These are phyloP conservation scores for Macrophomina tecta DNA, from an alignment of 2,329 filamentous ascomycete genomes.

Conservation along the genomic window DNA sequence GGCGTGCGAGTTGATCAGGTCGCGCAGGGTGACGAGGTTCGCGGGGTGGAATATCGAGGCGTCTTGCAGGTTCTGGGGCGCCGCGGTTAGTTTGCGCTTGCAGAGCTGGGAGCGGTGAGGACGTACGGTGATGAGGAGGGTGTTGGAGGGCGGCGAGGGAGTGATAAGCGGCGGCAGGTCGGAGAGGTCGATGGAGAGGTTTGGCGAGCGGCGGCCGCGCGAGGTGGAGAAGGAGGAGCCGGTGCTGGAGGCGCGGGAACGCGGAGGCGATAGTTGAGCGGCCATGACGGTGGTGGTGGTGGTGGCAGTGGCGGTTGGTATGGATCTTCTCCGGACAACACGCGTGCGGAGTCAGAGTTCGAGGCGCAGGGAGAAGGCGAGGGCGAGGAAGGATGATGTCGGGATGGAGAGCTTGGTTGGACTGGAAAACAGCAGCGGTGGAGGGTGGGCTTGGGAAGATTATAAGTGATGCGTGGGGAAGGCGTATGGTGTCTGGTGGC, in stretches of 20 bases:
- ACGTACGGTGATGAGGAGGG: constrained; percentile 74
- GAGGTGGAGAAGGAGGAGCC: constrained; percentile 37
- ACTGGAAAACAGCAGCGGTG: not conserved
- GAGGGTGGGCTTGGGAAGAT: not conserved
- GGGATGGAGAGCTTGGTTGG: not conserved
- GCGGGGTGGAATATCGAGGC: constrained; percentile 74
- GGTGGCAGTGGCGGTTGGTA: no score
- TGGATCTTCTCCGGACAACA: no score
- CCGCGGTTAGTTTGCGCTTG: constrained; percentile 30
- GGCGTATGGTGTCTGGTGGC: constrained; percentile 10
- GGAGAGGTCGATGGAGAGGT: constrained; percentile 75
- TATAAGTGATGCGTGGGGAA: not conserved
- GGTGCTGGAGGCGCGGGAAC: constrained; percentile 25
- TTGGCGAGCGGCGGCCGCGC: constrained; percentile 46
- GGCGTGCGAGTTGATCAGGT: constrained; percentile 72
- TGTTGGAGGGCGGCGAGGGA: constrained; percentile 81
- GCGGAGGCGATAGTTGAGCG: constrained; percentile 22
- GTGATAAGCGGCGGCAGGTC: constrained; percentile 71
- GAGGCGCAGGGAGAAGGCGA: no score
- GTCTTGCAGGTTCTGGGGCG: constrained; percentile 68
- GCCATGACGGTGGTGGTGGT: constrained; percentile 32
- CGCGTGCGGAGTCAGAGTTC: no score
- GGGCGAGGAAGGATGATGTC: not conserved
- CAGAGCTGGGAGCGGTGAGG: constrained; percentile 11
- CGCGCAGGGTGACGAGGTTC: constrained; percentile 75